Conservation (phyloP, 139 green algal species). For the Cymbomonas tetramitiformis region DNA sequence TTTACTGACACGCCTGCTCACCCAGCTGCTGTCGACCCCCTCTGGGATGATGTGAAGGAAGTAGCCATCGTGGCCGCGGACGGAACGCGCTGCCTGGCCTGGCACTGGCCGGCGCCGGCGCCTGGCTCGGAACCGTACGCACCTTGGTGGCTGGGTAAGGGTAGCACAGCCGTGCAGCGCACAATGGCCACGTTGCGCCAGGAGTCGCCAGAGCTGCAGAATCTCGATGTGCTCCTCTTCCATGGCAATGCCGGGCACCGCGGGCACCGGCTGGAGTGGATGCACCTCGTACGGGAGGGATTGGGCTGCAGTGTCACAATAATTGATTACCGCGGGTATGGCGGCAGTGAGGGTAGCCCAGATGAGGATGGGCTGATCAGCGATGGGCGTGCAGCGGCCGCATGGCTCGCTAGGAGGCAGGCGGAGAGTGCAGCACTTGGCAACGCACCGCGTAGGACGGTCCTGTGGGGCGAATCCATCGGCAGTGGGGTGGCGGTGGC, state of each 20-base stretch:
- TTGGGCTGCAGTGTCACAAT: constrained; percentile 3
- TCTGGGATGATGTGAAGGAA: not conserved
- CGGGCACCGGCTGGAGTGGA: not conserved
- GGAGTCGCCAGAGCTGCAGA: not conserved
- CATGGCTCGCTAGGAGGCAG: not conserved
- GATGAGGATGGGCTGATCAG: constrained; percentile 1
- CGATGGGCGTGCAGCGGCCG: not conserved
- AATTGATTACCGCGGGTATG: constrained; percentile 16
- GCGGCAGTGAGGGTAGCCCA: not conserved
- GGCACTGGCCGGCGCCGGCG: not conserved
- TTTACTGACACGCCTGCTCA: not conserved
- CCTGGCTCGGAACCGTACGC: too few species aligned
- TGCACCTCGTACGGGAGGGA: not conserved
- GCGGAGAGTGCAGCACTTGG: not conserved
- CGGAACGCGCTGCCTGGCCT: not conserved
- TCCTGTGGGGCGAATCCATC: not conserved
- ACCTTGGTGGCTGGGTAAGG: too few species aligned
- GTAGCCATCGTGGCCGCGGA: not conserved
- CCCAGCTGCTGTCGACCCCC: not conserved
- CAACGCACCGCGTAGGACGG: too few species aligned
- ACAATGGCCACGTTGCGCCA: not conserved
- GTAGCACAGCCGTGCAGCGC: too few species aligned
- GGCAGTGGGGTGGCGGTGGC: not conserved
- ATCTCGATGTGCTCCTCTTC: not conserved
- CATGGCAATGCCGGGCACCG: constrained; percentile 1